Evolutionary conservation across 352 stramenopile genomes (phyloP).

Genomic region (Pilasporangium apinafurcum): DNA sequence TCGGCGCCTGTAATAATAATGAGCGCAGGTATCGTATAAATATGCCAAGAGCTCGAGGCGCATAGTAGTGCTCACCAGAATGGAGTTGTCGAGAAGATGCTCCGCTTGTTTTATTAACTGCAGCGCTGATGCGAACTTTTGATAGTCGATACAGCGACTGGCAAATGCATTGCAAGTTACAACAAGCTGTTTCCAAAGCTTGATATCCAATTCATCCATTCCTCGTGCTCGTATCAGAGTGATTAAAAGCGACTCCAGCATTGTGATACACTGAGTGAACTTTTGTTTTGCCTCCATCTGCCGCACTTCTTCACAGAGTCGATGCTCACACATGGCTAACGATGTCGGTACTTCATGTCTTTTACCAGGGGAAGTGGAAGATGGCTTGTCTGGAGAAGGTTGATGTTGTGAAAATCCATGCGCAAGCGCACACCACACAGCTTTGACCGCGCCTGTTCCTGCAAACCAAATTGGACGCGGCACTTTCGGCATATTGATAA

Average conservation of each 20-base stretch:
- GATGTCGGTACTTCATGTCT: background rate
- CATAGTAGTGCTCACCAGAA: constrained; percentile 38
- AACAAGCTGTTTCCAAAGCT: constrained; percentile 88
- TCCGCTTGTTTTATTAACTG: constrained; percentile 82
- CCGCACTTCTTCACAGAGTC: constrained; percentile 70
- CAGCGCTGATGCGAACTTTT: constrained; percentile 69
- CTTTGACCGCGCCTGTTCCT: constrained; percentile 71
- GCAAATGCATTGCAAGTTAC: constrained; percentile 89
- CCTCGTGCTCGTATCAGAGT: constrained; percentile 51
- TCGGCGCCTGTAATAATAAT: constrained; percentile 86
- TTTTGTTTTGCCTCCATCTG: constrained; percentile 74
- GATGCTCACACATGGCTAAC: constrained; percentile 44
- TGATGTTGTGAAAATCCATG: constrained; percentile 29
- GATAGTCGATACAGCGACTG: constrained; percentile 77
- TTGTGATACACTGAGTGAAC: constrained; percentile 73
- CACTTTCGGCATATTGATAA: constrained; percentile 78
- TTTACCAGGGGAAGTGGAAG: background rate
- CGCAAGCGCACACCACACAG: constrained; percentile 74
- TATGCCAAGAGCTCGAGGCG: constrained; percentile 77
- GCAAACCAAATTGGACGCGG: constrained; percentile 83
- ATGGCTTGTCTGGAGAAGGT: constrained; percentile 1
- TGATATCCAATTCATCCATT: constrained; percentile 45
- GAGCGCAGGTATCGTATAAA: constrained; percentile 81
- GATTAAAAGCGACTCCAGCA: constrained; percentile 70
- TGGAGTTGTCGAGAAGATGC: constrained; percentile 68